Conservation (phyloP, 2,329 filamentous ascomycete genomes). For the Metarhizium brunneum region DNA sequence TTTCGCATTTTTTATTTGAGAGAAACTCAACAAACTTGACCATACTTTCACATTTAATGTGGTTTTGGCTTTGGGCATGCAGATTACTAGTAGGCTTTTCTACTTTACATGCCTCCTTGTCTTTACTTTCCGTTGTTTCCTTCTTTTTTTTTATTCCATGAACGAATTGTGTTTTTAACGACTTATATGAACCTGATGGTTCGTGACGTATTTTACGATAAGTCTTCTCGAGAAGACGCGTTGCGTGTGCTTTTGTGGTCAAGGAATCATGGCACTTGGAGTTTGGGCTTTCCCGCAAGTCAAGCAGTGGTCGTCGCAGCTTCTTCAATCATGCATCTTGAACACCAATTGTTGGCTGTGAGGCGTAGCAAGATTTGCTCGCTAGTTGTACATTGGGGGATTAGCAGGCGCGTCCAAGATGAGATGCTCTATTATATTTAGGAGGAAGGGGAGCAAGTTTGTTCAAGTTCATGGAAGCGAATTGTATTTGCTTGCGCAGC, state of each 20-base stretch:
- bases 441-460: neutral
- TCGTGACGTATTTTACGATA: neutral
- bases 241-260: neutral
- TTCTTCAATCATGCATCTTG: neutral
- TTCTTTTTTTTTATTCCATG: neutral
- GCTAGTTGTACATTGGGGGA: neutral
- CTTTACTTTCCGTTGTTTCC: neutral
- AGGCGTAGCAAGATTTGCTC: neutral
- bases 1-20: neutral
- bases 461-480: neutral
- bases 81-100: neutral
- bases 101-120: neutral
- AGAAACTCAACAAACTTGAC: neutral
- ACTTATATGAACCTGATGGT: constrained; percentile 1
- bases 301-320: neutral
- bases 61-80: neutral
- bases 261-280: constrained; percentile 1
- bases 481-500: neutral
- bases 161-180: constrained; percentile 1
- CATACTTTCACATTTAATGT: neutral
- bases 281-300: constrained; percentile 1
- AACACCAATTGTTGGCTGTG: neutral
- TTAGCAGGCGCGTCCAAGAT: neutral
- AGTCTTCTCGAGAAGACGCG: neutral
- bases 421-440: neutral